These are phyloP conservation scores for Ophiostoma ips DNA, from an alignment of 2,329 filamentous ascomycete species.

Conservation along the genomic window DNA sequence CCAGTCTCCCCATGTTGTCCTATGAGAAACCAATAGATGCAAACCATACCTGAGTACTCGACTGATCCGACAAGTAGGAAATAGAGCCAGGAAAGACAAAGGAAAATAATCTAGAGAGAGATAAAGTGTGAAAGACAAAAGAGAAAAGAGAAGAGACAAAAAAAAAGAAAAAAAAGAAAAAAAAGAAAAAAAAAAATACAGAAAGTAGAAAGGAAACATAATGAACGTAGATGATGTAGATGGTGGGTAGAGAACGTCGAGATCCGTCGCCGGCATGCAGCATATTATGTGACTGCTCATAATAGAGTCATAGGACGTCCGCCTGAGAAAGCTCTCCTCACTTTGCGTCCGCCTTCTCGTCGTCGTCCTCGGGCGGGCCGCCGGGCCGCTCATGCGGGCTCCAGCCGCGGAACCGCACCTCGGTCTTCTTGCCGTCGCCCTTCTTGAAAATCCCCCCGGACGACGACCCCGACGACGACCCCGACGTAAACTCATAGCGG, in stretches of 20 bases:
- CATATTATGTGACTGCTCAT: background rate
- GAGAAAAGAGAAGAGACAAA: background rate
- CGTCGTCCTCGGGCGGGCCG: constrained; percentile 4
- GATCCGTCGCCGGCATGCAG: no score
- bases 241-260: no score
- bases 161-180: background rate
- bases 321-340: background rate
- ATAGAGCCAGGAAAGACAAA: no score
- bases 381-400: constrained; percentile 13
- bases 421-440: constrained; percentile 1
- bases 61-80: no score
- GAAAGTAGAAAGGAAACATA: background rate
- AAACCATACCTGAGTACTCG: no score
- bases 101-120: background rate
- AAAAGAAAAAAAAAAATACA: background rate
- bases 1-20: no score
- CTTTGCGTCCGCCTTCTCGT: background rate
- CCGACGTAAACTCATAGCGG: constrained; percentile 49
- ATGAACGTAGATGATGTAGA: no score
- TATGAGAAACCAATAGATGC: background rate
- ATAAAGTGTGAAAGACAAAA: background rate
- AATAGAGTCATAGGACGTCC: no score
- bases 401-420: constrained; percentile 13
- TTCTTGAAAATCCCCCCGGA: background rate
- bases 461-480: background rate